These are phyloP conservation scores for Curvularia verruculosa DNA, from an alignment of 2,329 filamentous ascomycete species.

Conservation along the genomic window DNA sequence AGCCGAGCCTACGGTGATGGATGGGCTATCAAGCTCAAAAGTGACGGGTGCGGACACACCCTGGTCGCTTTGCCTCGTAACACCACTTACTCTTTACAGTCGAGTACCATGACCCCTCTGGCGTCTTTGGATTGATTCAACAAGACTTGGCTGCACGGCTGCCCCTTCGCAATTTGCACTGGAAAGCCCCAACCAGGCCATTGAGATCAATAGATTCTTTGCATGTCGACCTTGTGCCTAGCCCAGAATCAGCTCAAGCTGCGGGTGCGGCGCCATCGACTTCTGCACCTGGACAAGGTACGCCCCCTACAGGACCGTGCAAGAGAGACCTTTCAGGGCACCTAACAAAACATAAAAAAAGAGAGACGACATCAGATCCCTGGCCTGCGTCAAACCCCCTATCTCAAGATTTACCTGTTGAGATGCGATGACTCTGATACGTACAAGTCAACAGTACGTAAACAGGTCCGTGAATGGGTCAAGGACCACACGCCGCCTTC, in stretches of 20 bases:
- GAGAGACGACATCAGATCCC: conserved; percentile 91
- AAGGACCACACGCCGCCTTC: conserved; percentile 69
- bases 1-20: conserved; percentile 46
- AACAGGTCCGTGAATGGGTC: conserved; percentile 88
- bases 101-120: conserved; percentile 94
- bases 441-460: conserved; percentile 81
- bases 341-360: conserved; percentile 41
- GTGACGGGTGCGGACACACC: conserved; percentile 53
- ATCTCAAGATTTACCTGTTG: conserved; percentile 87
- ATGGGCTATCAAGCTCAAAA: conserved; percentile 55
- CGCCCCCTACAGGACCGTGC: conserved; percentile 26
- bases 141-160: conserved; percentile 78
- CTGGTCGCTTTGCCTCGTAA: conserved; percentile 8
- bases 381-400: conserved; percentile 88
- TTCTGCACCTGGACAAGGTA: conserved; percentile 27
- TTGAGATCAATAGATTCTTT: conserved; percentile 92
- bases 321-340: conserved; percentile 37
- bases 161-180: conserved; percentile 89
- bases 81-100: conserved; percentile 60
- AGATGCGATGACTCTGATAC: conserved; percentile 94
- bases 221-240: conserved; percentile 82
- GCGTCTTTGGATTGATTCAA: conserved; percentile 81
- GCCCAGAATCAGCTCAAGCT: conserved; percentile 52
- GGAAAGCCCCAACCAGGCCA: conserved; percentile 92
- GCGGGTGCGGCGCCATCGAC: conserved; percentile 39